Evolutionary conservation across 495 filamentous ascomycete genomes (phyloP), one percentile per base, ranked within the genome.

Genomic region (Talaromyces ruber): DNA sequence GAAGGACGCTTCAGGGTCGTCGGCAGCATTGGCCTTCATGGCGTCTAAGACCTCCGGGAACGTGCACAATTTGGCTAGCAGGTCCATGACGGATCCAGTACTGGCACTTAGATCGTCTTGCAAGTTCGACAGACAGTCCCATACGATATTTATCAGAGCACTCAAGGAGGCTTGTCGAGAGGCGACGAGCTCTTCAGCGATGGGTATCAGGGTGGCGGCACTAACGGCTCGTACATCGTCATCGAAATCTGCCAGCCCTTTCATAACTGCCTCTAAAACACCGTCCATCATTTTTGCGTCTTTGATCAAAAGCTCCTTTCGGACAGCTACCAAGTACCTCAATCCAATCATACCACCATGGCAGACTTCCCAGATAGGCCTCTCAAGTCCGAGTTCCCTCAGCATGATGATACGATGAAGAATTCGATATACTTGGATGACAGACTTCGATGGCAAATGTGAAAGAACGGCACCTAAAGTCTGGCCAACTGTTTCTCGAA

Each of bases 331-430:
- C 54, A 98, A 81, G 67, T 98, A 98, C 66, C 92, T 81, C 61
- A 98, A 76, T 22, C 94, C 94, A 25, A 97, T 92, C 94, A 98
- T 98, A 56, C 95, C 94, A 62, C 94, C 94, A 73, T 98, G 95
- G 68, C 93, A 96, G 25, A 97, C 89, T 62, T 96, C 90, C 94
- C 94, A 98, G 18, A 90, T 77, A 6, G 86, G 86, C 12, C 81
- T 81, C 3, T 86, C 82, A 7, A 92, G 74, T 9, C 81, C 81
- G 21, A 95, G 76, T 61, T 93, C 91, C 47, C 83, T 84, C 70
- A 97, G 91, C 90, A 96, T 95, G 47, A 98, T 90, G 73, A 98
- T 88, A 21, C 88, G 83, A 62, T 92, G 87, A 16, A 98, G 79
- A 50, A 92, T 84, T 22, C 79, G 81, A 65, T 97, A 97, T 51